A percentile compares a stretch with the other conserved stretches of the same genome.
Evolutionary conservation across 2,329 filamentous ascomycete species (phyloP).

Genomic region (Claviceps spartinae): DNA sequence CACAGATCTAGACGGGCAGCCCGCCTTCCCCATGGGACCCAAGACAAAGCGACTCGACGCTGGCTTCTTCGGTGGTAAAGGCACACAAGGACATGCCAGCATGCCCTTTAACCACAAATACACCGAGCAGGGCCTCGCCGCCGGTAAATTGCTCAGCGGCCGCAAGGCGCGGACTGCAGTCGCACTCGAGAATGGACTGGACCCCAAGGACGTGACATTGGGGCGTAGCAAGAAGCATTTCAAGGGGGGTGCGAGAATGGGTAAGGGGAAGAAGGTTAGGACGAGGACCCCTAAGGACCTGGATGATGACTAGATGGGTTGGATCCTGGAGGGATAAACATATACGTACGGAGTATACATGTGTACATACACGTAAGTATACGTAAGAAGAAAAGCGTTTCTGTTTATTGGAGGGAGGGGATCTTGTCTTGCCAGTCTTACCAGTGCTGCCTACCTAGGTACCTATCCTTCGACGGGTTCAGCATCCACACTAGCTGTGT

Average conservation of each 20-base stretch:
- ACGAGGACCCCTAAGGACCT: conserved; percentile 3
- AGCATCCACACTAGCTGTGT: no score
- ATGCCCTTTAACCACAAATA: conserved; percentile 88
- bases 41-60: conserved; percentile 73
- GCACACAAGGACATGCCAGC: conserved; percentile 51
- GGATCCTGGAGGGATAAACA: not conserved
- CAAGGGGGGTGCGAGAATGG: conserved; percentile 57
- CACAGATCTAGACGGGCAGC: conserved; percentile 33
- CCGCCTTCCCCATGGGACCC: conserved; percentile 41
- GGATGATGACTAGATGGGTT: conserved; percentile 4
- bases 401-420: no score
- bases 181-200: conserved; percentile 72
- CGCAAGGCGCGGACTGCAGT: conserved; percentile 71
- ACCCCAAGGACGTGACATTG: conserved; percentile 60
- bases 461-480: no score
- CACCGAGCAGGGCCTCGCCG: conserved; percentile 53
- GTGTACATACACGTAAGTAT: not conserved
- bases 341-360: no score
- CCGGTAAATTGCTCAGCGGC: conserved; percentile 57
- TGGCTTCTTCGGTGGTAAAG: conserved; percentile 67
- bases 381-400: no score
- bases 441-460: no score
- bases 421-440: no score
- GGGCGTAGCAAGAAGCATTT: conserved; percentile 81
- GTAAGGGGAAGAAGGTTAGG: conserved; percentile 34